Base-by-base conservation (phyloP, 768 basidiomycete genomes). In the Hemileccinum rubropunctum region DNA sequence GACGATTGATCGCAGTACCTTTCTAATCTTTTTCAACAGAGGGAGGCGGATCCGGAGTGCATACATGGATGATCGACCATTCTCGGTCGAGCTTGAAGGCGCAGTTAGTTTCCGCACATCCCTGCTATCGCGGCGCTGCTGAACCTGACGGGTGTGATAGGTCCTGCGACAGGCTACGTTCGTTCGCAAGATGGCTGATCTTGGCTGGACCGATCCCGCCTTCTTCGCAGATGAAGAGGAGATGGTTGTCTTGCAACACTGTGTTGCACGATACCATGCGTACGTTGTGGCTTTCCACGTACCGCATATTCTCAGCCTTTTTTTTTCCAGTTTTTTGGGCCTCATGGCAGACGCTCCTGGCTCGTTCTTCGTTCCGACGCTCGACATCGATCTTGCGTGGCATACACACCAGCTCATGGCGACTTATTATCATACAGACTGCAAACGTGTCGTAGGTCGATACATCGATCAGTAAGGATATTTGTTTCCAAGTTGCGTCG, bases 341-440 rank as follows among this genome's bases (percentile, higher is more conserved):
- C 65, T 84, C 4, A 74, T 83, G 63, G 61, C 74, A 5, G 70
- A 72, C 13, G 72, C 74, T 0, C 72, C 75, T 0, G 64, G 59
- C 1, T 66, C 71, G 0, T 76, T 79, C 59, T 73, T 76, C 28
- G 79, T 82, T 2, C 80, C 82, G 4, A 85, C 83, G 0, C 66
- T 88, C 12, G 84, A 87, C 50, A 84, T 88, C 40, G 85, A 87
- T 54, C 73, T 88, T 34, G 80, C 75, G 1, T 86, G 85, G 84
- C 86, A 88, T 53, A 83, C 84, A 0, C 84, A 87, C 52, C 84
- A 85, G 54, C 71, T 86, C 2, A 67, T 72, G 55, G 71, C 71
- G 0, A 40, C 43, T 1, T 61, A 61, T 32, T 86, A 86, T 60
- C 60, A 67, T 5, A 47, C 33, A 0, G 73, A 81, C 46, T 76